Conservation (phyloP, 2,329 filamentous ascomycete species). For the Podosphaera xanthii region DNA sequence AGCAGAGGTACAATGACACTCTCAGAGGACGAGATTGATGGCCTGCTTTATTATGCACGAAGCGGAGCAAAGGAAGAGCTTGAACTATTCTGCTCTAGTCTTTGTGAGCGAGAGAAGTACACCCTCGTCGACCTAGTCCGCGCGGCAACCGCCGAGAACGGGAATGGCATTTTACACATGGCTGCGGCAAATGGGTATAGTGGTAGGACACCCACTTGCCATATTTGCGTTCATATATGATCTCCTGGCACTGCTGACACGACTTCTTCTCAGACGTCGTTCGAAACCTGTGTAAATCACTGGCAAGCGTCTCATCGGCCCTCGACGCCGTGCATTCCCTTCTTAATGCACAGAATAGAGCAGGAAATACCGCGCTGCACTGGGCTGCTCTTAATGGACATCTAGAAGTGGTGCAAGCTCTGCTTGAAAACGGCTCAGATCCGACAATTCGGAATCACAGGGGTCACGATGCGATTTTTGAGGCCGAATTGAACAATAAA, state of each 20-base stretch:
- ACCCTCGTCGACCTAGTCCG: conserved; percentile 39
- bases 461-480: conserved; percentile 58
- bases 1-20: conserved; percentile 18
- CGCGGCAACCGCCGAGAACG: conserved; percentile 50
- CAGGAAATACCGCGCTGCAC: conserved; percentile 79
- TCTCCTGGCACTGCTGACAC: not conserved
- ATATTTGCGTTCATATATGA: not conserved
- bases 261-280: conserved; percentile 19
- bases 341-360: conserved; percentile 49
- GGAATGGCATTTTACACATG: conserved; percentile 70
- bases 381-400: conserved; percentile 88
- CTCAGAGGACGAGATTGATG: conserved; percentile 65
- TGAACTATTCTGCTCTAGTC: conserved; percentile 28
- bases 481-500: conserved; percentile 50
- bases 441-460: conserved; percentile 59
- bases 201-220: conserved; percentile 27
- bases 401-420: conserved; percentile 51
- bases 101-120: conserved; percentile 38
- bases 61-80: conserved; percentile 54
- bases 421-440: conserved; percentile 57
- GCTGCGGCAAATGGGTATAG: conserved; percentile 74
- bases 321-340: conserved; percentile 21
- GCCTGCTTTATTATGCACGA: conserved; percentile 72
- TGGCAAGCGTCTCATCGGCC: conserved; percentile 16
- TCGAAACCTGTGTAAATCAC: conserved; percentile 22